Conservation (phyloP, 2,329 filamentous ascomycete species). For the Chaetothyriales sp. region DNA sequence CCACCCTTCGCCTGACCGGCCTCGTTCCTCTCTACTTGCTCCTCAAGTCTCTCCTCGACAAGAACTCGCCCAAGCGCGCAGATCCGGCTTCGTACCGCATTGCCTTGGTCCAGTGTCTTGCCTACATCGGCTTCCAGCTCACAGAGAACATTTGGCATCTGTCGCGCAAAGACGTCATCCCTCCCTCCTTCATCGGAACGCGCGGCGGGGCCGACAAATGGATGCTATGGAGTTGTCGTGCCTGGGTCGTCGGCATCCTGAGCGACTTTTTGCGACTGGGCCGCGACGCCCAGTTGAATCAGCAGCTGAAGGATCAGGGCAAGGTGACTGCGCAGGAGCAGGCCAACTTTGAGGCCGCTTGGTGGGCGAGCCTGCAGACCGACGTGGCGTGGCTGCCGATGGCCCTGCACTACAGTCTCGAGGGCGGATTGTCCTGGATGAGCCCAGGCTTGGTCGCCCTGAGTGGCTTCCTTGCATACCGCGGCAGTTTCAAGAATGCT, state of each 20-base stretch:
- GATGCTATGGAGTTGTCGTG: conserved; percentile 60
- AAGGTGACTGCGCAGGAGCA: conserved; percentile 8
- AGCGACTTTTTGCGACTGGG: conserved; percentile 59
- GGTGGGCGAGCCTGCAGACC: conserved; percentile 20
- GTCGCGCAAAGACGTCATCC: conserved; percentile 56
- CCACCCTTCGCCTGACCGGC: conserved; percentile 44
- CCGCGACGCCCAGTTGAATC: conserved; percentile 25
- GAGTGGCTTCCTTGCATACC: conserved; percentile 30
- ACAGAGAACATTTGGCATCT: conserved; percentile 78
- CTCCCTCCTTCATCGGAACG: conserved; percentile 25
- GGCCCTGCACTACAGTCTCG: conserved; percentile 69
- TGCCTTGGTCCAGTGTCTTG: conserved; percentile 53
- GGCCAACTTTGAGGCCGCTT: conserved; percentile 19
- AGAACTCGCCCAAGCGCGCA: conserved; percentile 18
- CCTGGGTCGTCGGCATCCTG: conserved; percentile 66
- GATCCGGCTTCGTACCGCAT: conserved; percentile 39
- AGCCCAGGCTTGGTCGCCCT: conserved; percentile 43
- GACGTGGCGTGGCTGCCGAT: conserved; percentile 54
- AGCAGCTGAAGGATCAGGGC: conserved; percentile 15
- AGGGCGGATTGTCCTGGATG: conserved; percentile 47
- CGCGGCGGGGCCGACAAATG: conserved; percentile 42
- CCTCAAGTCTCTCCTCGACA: conserved; percentile 48
- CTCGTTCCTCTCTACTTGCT: conserved; percentile 65
- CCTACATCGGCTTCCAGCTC: conserved; percentile 58
- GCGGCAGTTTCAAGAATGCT: not conserved